Evolutionary conservation across 129 eudicot species (phyloP).

Genomic region (Lonicera japonica): DNA sequence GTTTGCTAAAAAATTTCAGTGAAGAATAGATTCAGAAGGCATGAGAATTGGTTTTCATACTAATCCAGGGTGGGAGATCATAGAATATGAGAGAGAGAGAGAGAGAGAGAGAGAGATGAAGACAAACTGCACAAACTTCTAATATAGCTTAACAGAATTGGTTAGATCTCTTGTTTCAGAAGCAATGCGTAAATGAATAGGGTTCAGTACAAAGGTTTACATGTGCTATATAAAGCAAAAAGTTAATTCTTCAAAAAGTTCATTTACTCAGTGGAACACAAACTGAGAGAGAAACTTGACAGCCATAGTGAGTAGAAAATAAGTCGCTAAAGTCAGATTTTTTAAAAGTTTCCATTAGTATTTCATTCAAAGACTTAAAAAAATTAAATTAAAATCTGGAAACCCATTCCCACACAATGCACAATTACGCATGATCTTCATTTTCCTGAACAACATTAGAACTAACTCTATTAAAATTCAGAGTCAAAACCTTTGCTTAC

Average conservation of each 20-base stretch:
- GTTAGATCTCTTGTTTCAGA: no score
- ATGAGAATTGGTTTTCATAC: no score
- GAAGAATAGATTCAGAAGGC: no score
- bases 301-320: constrained; percentile 14
- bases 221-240: neutral
- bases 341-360: neutral
- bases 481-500: constrained; percentile 35
- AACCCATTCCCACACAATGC: neutral
- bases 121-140: neutral
- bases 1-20: neutral
- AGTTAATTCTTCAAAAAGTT: neutral
- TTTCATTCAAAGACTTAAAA: neutral
- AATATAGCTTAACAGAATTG: no score
- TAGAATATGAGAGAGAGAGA: no score
- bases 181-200: neutral
- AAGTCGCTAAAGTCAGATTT: constrained; percentile 26
- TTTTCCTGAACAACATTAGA: constrained; percentile 11
- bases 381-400: no score
- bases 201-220: neutral
- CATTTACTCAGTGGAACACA: neutral
- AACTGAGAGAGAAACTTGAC: neutral
- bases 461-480: neutral
- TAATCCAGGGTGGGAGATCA: no score
- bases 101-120: no score
- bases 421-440: no score